phyloP scores from a whole-genome alignment of 2,329 filamentous ascomycete species.

The Stachybotrys echinatus region DNA sequence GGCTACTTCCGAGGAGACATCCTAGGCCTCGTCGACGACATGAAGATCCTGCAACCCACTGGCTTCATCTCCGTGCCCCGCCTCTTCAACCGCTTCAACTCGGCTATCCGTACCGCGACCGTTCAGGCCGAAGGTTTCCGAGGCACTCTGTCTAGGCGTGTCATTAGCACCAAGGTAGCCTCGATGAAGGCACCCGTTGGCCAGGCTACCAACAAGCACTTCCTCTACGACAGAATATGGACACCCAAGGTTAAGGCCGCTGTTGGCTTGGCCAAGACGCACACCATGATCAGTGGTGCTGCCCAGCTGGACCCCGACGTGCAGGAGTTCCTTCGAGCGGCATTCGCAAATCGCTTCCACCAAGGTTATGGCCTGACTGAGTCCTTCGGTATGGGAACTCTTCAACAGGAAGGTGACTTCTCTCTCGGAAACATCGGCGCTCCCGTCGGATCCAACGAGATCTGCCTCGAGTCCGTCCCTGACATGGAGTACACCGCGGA shows the following conservation, averaged over 20 bases:
- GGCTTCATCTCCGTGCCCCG: conserved; percentile 84
- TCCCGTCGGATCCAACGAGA: conserved; percentile 61
- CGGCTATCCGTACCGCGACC: conserved; percentile 74
- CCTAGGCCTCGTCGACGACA: conserved; percentile 77
- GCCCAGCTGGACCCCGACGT: conserved; percentile 86
- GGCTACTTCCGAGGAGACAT: conserved; percentile 96
- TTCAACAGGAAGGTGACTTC: conserved; percentile 68
- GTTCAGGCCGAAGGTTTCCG: conserved; percentile 73
- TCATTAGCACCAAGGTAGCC: conserved; percentile 75
- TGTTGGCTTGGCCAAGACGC: conserved; percentile 70
- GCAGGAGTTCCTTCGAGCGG: conserved; percentile 82
- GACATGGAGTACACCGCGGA: conserved; percentile 89
- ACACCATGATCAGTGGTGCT: conserved; percentile 78
- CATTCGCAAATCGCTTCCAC: conserved; percentile 70
- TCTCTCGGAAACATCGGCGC: conserved; percentile 76
- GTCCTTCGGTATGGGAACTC: conserved; percentile 72
- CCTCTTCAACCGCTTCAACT: conserved; percentile 85
- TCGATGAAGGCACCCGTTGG: conserved; percentile 66
- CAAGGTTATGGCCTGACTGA: conserved; percentile 96
- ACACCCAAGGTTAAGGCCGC: conserved; percentile 79
- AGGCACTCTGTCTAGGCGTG: conserved; percentile 73
- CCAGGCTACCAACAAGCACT: conserved; percentile 73
- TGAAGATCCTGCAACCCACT: conserved; percentile 81
- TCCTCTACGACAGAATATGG: conserved; percentile 84
- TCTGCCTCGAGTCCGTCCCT: conserved; percentile 79